These are phyloP conservation scores for Hypericum androsaemum DNA, from an alignment of 345 rosid genomes.

Conservation along the genomic window DNA sequence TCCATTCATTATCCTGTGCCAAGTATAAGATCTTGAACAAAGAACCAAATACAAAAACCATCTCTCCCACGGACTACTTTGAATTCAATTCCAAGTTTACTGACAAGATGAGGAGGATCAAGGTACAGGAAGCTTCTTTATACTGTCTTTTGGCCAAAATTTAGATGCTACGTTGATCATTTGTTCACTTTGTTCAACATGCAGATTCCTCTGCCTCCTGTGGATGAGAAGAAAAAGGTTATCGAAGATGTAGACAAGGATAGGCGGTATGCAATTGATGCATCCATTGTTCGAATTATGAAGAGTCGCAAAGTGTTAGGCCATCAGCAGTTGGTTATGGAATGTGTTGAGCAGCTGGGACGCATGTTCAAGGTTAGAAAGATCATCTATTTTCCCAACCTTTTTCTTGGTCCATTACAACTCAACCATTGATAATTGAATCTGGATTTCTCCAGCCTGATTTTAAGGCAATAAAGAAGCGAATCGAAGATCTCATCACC, in stretches of 20 bases:
- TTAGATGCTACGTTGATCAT: not conserved
- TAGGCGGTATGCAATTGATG: constrained; percentile 29
- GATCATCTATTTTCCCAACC: not conserved
- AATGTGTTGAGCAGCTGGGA: constrained; percentile 32
- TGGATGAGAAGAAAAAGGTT: constrained; percentile 28
- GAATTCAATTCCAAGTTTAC: constrained; percentile 31
- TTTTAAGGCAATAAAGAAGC: constrained; percentile 29
- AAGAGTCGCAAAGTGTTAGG: constrained; percentile 37
- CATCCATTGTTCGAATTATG: constrained; percentile 43
- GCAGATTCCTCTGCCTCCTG: constrained; percentile 32
- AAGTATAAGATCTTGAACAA: constrained; percentile 34
- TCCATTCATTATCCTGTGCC: constrained; percentile 35
- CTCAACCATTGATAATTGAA: not conserved
- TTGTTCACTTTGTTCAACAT: constrained; percentile 4
- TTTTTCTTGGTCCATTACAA: constrained; percentile 1
- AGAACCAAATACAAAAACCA: constrained; percentile 23
- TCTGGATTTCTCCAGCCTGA: constrained; percentile 30
- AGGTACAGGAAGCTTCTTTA: constrained; percentile 15
- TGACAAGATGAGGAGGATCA: constrained; percentile 34
- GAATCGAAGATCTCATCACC: constrained; percentile 31
- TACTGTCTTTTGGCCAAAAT: not conserved
- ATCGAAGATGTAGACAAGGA: constrained; percentile 34
- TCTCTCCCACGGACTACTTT: constrained; percentile 31
- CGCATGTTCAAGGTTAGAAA: constrained; percentile 26
- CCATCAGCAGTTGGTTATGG: constrained; percentile 29